Percentiles rank a stretch among this genome's conserved stretches.
phyloP scores from a whole-genome alignment of 2,329 filamentous ascomycete species.

The Shiraia sp. region DNA sequence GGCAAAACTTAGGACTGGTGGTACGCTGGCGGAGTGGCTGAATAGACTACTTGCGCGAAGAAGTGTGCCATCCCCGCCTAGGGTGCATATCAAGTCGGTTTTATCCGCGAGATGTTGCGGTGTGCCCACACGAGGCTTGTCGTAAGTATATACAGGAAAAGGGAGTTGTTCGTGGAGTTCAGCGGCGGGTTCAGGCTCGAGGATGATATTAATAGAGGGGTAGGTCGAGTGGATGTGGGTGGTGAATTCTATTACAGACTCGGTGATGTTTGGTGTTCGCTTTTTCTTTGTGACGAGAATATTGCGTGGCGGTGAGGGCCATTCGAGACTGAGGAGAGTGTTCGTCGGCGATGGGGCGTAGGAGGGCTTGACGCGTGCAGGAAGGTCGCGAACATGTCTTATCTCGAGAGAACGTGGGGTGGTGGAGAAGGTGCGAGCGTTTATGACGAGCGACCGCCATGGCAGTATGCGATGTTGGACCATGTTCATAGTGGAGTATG shows the following conservation, averaged over 20 bases:
- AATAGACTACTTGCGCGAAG: constrained; percentile 85
- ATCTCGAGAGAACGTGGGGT: constrained; percentile 26
- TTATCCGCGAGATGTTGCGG: constrained; percentile 64
- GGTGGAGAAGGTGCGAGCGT: constrained; percentile 30
- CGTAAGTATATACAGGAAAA: constrained; percentile 62
- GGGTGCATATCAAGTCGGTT: constrained; percentile 84
- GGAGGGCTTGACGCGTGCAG: constrained; percentile 36
- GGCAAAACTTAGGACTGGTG: constrained; percentile 90
- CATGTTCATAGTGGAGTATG: constrained; percentile 19
- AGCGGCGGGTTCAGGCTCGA: constrained; percentile 76
- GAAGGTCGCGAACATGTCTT: constrained; percentile 37
- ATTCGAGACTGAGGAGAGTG: constrained; percentile 67
- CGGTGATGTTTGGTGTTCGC: constrained; percentile 58
- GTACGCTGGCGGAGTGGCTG: constrained; percentile 77
- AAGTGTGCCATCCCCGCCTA: constrained; percentile 93
- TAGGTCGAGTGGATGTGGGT: constrained; percentile 79
- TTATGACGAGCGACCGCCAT: constrained; percentile 22
- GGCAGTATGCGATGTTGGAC: constrained; percentile 26
- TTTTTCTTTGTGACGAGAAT: constrained; percentile 71
- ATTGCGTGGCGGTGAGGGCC: constrained; percentile 70
- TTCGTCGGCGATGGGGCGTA: constrained; percentile 59
- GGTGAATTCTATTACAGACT: constrained; percentile 62
- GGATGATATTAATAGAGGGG: constrained; percentile 76
- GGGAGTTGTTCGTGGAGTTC: constrained; percentile 71
- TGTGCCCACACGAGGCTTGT: constrained; percentile 40